phyloP scores from a whole-genome alignment of 2,329 filamentous ascomycete genomes.

The Talaromyces albobiverticillius region DNA sequence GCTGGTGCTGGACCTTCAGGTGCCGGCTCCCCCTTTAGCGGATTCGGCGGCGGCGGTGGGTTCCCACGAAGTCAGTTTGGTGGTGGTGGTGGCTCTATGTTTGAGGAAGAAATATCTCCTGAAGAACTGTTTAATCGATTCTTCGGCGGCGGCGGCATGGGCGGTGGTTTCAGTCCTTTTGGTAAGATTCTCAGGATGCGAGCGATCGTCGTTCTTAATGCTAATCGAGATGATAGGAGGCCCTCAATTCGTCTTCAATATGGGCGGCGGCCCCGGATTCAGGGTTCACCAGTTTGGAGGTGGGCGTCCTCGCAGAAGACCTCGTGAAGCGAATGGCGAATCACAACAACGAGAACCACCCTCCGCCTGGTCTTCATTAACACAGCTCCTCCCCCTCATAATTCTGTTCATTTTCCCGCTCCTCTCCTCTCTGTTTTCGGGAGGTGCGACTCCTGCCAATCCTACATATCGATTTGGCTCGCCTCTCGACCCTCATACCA shows the following conservation, averaged over 20 bases:
- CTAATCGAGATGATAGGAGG: constrained; percentile 47
- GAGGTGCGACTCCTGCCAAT: constrained; percentile 51
- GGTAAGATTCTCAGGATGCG: constrained; percentile 47
- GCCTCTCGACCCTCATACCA: constrained; percentile 68
- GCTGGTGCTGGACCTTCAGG: constrained; percentile 34
- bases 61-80: constrained; percentile 42
- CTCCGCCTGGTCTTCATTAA: constrained; percentile 56
- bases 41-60: constrained; percentile 47
- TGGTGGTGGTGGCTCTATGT: constrained; percentile 60
- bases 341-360: constrained; percentile 43
- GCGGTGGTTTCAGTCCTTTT: constrained; percentile 62
- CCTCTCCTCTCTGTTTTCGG: constrained; percentile 72
- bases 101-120: constrained; percentile 88
- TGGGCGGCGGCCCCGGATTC: constrained; percentile 86
- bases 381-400: constrained; percentile 78
- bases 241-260: constrained; percentile 91
- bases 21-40: constrained; percentile 41
- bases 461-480: constrained; percentile 75
- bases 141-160: constrained; percentile 69
- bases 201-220: background rate
- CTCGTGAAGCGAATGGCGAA: constrained; percentile 60
- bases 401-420: constrained; percentile 85
- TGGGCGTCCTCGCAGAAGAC: constrained; percentile 69
- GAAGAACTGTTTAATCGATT: constrained; percentile 97
- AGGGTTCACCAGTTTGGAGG: constrained; percentile 96